These are phyloP conservation scores for Gliomastix tumulicola DNA, from an alignment of 2,329 filamentous ascomycete species.

Conservation along the genomic window DNA sequence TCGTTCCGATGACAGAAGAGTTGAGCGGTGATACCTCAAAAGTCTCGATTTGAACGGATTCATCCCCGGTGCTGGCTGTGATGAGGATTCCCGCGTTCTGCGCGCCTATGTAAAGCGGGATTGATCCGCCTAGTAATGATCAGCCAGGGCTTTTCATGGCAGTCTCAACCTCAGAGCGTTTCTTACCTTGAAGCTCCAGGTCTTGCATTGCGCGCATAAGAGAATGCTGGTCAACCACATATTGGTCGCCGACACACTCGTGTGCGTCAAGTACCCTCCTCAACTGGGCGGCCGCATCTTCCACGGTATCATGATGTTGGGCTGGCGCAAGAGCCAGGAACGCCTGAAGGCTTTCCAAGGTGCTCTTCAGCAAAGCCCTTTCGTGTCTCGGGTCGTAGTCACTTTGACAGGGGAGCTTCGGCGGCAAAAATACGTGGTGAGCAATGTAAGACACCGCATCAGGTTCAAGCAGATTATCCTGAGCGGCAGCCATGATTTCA, in stretches of 20 bases:
- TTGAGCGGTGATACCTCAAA: slow-evolving; percentile 25
- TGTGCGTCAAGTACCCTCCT: too few species aligned
- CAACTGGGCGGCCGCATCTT: not conserved
- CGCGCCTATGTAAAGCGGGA: slow-evolving; percentile 10
- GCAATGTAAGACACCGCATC: too few species aligned
- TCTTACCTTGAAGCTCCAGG: not conserved
- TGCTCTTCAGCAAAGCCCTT: not conserved
- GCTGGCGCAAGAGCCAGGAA: not conserved
- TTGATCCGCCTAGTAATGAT: not conserved
- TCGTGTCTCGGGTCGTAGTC: slow-evolving; percentile 3
- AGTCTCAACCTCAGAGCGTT: not conserved
- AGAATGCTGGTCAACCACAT: not conserved
- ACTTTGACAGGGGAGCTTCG: slow-evolving; percentile 13
- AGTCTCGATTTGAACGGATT: slow-evolving; percentile 16
- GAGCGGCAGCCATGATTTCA: too few species aligned
- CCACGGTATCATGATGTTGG: not conserved
- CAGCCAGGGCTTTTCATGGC: not conserved
- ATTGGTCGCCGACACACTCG: too few species aligned
- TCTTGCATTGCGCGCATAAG: not conserved
- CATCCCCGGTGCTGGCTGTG: slow-evolving; percentile 3
- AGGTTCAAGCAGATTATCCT: too few species aligned
- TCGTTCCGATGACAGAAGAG: slow-evolving; percentile 11
- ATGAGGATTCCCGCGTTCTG: slow-evolving; percentile 28
- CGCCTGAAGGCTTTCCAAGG: not conserved
- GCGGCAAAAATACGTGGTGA: slow-evolving; percentile 22